Evolutionary conservation across 2,329 filamentous ascomycete species (phyloP).

Genomic region (Diaporthe vexans): DNA sequence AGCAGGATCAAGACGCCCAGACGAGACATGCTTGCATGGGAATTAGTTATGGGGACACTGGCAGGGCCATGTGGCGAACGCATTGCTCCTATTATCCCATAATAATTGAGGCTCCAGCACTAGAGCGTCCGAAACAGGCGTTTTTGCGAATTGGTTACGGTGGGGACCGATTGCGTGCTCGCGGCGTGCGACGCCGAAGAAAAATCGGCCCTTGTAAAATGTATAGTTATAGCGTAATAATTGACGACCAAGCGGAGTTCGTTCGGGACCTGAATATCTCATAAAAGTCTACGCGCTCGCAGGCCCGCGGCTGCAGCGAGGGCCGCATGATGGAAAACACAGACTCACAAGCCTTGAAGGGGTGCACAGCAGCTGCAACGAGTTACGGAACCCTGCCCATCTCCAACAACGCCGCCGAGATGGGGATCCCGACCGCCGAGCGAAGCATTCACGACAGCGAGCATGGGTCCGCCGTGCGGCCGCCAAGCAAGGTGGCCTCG

Average conservation of each 20-base stretch:
- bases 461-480: conserved; percentile 20
- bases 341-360: not conserved
- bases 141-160: not conserved
- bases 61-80: not conserved
- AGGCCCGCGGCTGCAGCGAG: not conserved
- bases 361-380: not conserved
- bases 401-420: conserved; percentile 8
- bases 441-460: conserved; percentile 30
- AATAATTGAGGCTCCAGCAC: conserved; percentile 16
- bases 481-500: conserved; percentile 12
- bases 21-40: too few relatives aligned
- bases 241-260: conserved; percentile 1
- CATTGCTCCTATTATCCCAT: conserved; percentile 23
- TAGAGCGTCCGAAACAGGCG: conserved; percentile 2
- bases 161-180: conserved; percentile 32
- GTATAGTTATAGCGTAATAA: conserved; percentile 32
- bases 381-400: conserved; percentile 25
- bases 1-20: not conserved
- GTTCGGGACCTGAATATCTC: not conserved
- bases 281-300: conserved; percentile 17
- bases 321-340: conserved; percentile 4
- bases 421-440: conserved; percentile 23
- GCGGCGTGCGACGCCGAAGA: conserved; percentile 14
- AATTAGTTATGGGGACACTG: not conserved
- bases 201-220: conserved; percentile 1